phyloP scores from a whole-genome alignment of 192 early-diverging fungal genomes.

The Rhizoclosmatium globosum region DNA sequence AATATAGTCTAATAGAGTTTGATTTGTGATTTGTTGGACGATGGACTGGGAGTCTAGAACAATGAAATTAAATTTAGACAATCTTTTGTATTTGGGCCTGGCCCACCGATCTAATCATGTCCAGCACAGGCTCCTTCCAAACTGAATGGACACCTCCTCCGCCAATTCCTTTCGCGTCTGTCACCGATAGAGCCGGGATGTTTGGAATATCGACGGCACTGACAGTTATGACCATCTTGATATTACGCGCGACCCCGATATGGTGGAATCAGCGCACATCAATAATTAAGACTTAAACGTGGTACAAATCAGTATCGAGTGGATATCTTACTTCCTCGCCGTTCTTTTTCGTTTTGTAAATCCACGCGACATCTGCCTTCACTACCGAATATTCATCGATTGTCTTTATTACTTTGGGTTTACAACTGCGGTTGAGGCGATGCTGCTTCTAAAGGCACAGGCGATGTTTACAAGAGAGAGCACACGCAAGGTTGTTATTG shows the following conservation, averaged over 20 bases:
- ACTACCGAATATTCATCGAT: not conserved
- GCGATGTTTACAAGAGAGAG: not conserved
- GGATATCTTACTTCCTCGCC: not conserved
- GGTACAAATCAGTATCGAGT: constrained; percentile 4
- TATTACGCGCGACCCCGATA: not conserved
- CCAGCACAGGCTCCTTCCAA: not conserved
- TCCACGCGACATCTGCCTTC: not conserved
- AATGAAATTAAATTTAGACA: not conserved
- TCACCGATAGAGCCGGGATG: not conserved
- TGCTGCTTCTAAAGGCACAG: constrained; percentile 4
- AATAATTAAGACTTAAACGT: not conserved
- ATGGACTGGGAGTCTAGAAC: no score
- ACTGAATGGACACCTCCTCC: not conserved
- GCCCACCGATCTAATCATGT: not conserved
- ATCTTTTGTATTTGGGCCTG: not conserved
- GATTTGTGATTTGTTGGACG: not conserved
- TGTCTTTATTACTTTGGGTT: not conserved
- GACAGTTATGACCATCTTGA: constrained; percentile 4
- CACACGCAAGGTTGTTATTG: not conserved
- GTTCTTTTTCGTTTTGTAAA: constrained; percentile 1
- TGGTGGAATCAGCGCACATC: not conserved
- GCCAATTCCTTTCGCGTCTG: not conserved
- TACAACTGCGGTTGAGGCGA: not conserved
- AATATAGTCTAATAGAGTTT: not conserved
- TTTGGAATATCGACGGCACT: not conserved